These are phyloP conservation scores for Sextonia rubra DNA, from an alignment of 164 flowering plant species.

Conservation along the genomic window DNA sequence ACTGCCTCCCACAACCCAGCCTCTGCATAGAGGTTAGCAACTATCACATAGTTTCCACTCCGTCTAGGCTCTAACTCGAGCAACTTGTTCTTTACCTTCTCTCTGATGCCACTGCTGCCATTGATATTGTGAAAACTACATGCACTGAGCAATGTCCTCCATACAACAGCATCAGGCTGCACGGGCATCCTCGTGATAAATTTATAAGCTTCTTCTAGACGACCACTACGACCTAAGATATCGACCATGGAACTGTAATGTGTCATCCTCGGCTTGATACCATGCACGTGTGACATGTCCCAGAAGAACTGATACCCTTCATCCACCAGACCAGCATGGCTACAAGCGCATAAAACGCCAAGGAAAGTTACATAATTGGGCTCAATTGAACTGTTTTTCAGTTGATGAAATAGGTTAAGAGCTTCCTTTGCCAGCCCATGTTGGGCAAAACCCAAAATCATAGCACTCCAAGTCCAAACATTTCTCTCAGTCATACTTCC, in stretches of 20 bases:
- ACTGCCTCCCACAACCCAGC: constrained; percentile 19
- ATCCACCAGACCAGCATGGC: constrained; percentile 18
- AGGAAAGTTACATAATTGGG: constrained; percentile 17
- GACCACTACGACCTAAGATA: constrained; percentile 14
- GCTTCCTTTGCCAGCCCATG: constrained; percentile 11
- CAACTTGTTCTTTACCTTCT: constrained; percentile 13
- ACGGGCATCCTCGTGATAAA: constrained; percentile 12
- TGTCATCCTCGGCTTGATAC: constrained; percentile 14
- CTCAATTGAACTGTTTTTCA: neutral
- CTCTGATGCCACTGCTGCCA: neutral
- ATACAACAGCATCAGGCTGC: constrained; percentile 15
- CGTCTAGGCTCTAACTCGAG: constrained; percentile 14
- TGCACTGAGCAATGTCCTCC: constrained; percentile 20
- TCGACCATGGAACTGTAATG: constrained; percentile 19
- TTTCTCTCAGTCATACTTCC: constrained; percentile 6
- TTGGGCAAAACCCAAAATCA: constrained; percentile 13
- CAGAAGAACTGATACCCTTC: constrained; percentile 9
- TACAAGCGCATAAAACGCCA: constrained; percentile 12
- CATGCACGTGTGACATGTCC: constrained; percentile 10
- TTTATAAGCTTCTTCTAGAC: constrained; percentile 14
- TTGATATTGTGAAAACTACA: constrained; percentile 8
- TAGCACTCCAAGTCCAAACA: constrained; percentile 19
- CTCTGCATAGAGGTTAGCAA: constrained; percentile 17
- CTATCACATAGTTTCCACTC: constrained; percentile 14
- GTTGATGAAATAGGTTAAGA: constrained; percentile 1